Percentiles rank a stretch among this genome's conserved stretches.
Evolutionary conservation across 73 alveolate species (phyloP).

Genomic region (Durusdinium trenchii): DNA sequence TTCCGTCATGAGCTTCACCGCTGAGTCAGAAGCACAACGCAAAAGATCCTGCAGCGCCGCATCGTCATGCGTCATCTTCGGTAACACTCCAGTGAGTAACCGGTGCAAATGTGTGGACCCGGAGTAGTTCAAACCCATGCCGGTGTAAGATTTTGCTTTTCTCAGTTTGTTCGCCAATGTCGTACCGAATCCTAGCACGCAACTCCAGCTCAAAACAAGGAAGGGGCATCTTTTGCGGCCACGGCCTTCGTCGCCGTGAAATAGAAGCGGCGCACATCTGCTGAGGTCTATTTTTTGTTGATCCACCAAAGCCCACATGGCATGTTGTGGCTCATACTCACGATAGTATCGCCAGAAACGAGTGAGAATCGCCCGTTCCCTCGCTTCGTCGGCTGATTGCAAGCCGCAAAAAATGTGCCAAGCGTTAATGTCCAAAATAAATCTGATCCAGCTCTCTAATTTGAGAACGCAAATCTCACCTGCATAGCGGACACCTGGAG

Average conservation of each 20-base stretch:
- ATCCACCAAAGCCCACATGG: not conserved
- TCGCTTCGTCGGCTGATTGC: not conserved
- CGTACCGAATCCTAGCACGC: not conserved
- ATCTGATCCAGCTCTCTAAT: not conserved
- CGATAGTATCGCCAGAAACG: not conserved
- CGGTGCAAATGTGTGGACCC: not conserved
- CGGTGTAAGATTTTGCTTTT: not conserved
- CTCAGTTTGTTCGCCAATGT: not conserved
- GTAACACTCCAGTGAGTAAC: not conserved
- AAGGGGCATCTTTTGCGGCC: not conserved
- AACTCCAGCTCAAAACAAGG: not conserved
- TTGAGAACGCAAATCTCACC: not conserved
- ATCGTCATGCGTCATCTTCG: not conserved
- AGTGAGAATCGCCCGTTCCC: not conserved
- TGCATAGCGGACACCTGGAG: not conserved
- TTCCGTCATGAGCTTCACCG: not conserved
- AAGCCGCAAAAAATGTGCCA: conserved; percentile 10
- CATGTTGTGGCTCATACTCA: not conserved
- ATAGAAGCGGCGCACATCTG: not conserved
- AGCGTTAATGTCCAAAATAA: not conserved
- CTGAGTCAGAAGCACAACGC: not conserved
- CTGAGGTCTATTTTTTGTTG: not conserved
- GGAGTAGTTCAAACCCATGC: not conserved
- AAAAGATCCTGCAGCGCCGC: not conserved
- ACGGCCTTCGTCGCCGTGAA: conserved; percentile 35